Evolutionary conservation across 73 alveolate species (phyloP), one percentile per base, ranked within the genome.

Genomic region (Paramecium tetraurelia): DNA sequence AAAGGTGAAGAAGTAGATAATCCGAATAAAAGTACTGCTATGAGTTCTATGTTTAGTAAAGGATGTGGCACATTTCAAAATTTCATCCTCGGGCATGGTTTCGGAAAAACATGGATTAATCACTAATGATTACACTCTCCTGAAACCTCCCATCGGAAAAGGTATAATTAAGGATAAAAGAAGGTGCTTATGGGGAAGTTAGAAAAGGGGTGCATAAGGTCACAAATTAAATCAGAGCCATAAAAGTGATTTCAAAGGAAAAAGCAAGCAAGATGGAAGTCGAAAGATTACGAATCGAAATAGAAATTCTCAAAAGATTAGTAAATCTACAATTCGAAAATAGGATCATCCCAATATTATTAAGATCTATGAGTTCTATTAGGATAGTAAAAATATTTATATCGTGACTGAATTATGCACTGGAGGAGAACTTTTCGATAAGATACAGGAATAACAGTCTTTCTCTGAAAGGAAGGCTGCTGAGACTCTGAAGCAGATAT

Each of bases 121-220:
- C 27, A 41, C 92, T 8, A 40, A 89, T 24, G 94, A 89, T 89
- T 89, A 89, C 35, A 40, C 76, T 41, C 59, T 89, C 20, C 41
- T 89, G 85, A 89, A 89, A 48, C 94, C 94, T 11, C 94, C 94
- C 22, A 33, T 89, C 35, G 94, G 94, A 89, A 89, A 89, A 48
- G 94, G 94, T 89, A 89, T 5, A 29, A 7, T 4, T 18, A 35
- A 22, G 22, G 24, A 53, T 16, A 3, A 58, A 4, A 86, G 8
- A 70, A 89, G 97, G 97, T n/a, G 97, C 97, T 14, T 95, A 86
- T 93, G 97, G 97, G 12, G 96, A 95, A 72, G 97, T 95, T 20
- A 92, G 95, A 44, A 95, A 93, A 89, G 95, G 92, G 7, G 92
- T 95, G 40, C 97, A 95, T 90, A 95, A 93, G 71, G 92, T 92